Conservation (phyloP, 192 early-diverging fungal species). For the Linnemannia elongata region DNA sequence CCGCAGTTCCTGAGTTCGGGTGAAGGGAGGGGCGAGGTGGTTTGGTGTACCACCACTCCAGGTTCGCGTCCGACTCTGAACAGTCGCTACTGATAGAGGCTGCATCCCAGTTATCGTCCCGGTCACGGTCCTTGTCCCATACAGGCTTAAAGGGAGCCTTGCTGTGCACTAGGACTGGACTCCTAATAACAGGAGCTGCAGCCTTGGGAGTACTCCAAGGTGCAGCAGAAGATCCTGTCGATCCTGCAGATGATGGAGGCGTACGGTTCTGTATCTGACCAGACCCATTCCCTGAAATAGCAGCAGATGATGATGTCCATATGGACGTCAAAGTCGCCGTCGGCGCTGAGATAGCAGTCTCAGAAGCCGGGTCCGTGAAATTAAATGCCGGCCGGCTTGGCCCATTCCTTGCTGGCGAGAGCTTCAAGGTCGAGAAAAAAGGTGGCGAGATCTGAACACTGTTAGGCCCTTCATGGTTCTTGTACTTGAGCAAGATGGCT, state of each 20-base stretch:
- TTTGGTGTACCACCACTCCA: slow-evolving; percentile 53
- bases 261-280: background rate
- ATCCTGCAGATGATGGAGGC: slow-evolving; percentile 20
- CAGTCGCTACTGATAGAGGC: slow-evolving; percentile 37
- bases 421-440: slow-evolving; percentile 26
- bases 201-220: background rate
- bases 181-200: background rate
- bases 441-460: slow-evolving; percentile 47
- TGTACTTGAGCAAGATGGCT: slow-evolving; percentile 41
- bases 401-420: slow-evolving; percentile 14
- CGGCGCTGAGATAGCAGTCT: background rate
- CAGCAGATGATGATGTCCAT: background rate
- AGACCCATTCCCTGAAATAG: background rate
- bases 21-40: slow-evolving; percentile 29
- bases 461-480: slow-evolving; percentile 43
- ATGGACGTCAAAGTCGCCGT: background rate
- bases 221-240: background rate
- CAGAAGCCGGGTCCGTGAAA: slow-evolving; percentile 1
- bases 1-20: slow-evolving; percentile 12
- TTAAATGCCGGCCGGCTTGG: background rate
- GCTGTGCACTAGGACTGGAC: slow-evolving; percentile 22
- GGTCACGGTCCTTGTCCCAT: slow-evolving; percentile 37
- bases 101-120: slow-evolving; percentile 50
- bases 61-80: slow-evolving; percentile 37
- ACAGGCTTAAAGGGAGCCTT: slow-evolving; percentile 34